Evolutionary conservation across 2,329 filamentous ascomycete species (phyloP).

Genomic region (Ophiosphaerella herpotricha): DNA sequence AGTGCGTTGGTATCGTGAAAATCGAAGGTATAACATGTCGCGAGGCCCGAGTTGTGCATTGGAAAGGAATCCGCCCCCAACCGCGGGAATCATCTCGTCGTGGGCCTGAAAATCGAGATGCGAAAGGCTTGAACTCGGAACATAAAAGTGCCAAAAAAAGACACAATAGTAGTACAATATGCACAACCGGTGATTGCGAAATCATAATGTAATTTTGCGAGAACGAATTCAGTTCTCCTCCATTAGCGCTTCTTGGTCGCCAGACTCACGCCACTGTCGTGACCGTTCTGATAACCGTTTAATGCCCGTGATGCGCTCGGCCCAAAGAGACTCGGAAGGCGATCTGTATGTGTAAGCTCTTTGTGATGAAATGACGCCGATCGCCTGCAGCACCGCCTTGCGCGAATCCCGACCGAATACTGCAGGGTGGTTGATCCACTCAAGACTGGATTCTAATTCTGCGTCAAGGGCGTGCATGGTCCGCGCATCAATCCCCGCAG

Average conservation of each 20-base stretch:
- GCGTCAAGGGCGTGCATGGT: slow-evolving; percentile 87
- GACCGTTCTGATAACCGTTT: slow-evolving; percentile 81
- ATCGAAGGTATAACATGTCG: slow-evolving; percentile 8
- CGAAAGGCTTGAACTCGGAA: slow-evolving; percentile 15
- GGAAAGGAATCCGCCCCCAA: slow-evolving; percentile 1
- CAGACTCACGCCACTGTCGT: slow-evolving; percentile 88
- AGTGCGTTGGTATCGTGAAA: slow-evolving; percentile 28
- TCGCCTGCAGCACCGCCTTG: slow-evolving; percentile 94
- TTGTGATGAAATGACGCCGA: slow-evolving; percentile 94
- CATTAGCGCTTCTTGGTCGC: slow-evolving; percentile 68
- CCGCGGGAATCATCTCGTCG: not conserved
- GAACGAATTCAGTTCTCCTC: slow-evolving; percentile 50
- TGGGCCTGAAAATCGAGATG: slow-evolving; percentile 15
- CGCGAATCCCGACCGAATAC: slow-evolving; percentile 92
- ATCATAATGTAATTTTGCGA: slow-evolving; percentile 6
- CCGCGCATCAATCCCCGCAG: slow-evolving; percentile 76
- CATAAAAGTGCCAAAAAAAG: slow-evolving; percentile 17
- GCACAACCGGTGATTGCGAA: slow-evolving; percentile 19
- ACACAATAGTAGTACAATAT: slow-evolving; percentile 25
- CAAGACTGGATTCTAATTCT: slow-evolving; percentile 85
- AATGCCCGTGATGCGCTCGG: slow-evolving; percentile 78
- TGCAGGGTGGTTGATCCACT: slow-evolving; percentile 97
- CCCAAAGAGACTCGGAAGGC: slow-evolving; percentile 87
- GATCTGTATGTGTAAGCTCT: slow-evolving; percentile 92
- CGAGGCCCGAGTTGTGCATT: slow-evolving; percentile 11